These are phyloP conservation scores for Chlorella sorokiniana DNA, from an alignment of 139 green algal genomes.

Conservation along the genomic window DNA sequence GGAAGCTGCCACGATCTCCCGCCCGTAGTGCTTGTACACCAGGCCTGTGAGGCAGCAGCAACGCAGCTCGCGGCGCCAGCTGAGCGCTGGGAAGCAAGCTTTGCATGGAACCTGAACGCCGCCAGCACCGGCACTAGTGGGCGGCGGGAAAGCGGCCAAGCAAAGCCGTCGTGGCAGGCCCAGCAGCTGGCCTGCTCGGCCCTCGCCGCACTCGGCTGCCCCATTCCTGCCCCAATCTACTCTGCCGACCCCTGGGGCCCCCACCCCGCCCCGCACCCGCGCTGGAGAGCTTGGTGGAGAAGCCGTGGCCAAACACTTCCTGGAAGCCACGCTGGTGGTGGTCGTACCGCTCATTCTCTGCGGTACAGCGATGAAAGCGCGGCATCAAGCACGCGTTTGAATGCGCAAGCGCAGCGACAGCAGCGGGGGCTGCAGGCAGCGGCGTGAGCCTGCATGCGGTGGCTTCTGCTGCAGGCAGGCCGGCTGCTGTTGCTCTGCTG, in stretches of 20 bases:
- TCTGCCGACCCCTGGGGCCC: too few relatives aligned
- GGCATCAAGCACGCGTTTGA: too few relatives aligned
- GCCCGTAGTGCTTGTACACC: conserved; percentile 90
- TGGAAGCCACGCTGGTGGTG: conserved; percentile 94
- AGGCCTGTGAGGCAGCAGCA: conserved; percentile 73
- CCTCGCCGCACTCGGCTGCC: too few relatives aligned
- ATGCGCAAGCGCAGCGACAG: neutral
- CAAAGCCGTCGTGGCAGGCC: too few relatives aligned
- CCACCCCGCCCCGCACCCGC: conserved; percentile 49
- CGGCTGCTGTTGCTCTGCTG: too few relatives aligned
- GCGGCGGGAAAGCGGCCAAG: neutral
- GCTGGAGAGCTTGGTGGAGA: conserved; percentile 69
- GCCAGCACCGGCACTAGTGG: too few relatives aligned
- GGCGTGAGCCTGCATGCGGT: too few relatives aligned
- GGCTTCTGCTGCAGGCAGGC: too few relatives aligned
- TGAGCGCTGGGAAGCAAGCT: neutral
- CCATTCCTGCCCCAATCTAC: too few relatives aligned
- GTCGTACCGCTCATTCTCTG: conserved; percentile 61
- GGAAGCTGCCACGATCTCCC: conserved; percentile 62
- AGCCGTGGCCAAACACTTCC: conserved; percentile 78
- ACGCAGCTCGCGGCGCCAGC: neutral
- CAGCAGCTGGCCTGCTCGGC: too few relatives aligned
- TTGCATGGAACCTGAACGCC: neutral
- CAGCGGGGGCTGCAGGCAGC: neutral
- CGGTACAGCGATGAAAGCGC: neutral